Percentiles rank a stretch among this genome's conserved stretches.
These are phyloP conservation scores for Coemansia sp. DNA, from an alignment of 192 early-diverging fungal genomes.

Conservation along the genomic window DNA sequence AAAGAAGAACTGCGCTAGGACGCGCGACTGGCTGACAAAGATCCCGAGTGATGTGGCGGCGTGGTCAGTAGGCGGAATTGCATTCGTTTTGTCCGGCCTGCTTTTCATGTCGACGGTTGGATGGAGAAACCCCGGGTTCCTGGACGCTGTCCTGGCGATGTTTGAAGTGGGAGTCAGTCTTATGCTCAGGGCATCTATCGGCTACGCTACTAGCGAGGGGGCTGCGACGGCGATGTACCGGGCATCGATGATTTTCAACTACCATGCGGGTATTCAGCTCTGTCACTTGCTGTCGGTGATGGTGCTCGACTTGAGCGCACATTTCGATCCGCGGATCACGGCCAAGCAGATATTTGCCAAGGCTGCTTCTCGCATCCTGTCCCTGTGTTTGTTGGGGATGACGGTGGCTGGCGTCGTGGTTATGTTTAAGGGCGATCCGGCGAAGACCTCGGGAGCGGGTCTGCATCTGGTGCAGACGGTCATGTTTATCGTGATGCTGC, in stretches of 20 bases:
- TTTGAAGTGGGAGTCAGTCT: constrained; percentile 21
- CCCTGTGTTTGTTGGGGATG: constrained; percentile 11
- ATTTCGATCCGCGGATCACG: constrained; percentile 12
- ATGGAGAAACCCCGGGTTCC: constrained; percentile 10
- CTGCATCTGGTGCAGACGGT: constrained; percentile 18
- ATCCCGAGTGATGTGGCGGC: constrained; percentile 19
- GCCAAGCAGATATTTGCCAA: neutral
- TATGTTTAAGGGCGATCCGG: constrained; percentile 14
- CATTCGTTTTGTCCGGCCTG: neutral
- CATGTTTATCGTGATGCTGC: constrained; percentile 3
- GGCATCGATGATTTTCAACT: constrained; percentile 29
- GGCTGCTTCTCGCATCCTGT: constrained; percentile 7
- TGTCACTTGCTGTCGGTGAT: constrained; percentile 7
- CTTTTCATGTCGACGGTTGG: constrained; percentile 5
- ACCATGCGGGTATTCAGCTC: constrained; percentile 24
- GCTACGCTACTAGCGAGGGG: neutral
- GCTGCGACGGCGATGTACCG: constrained; percentile 10
- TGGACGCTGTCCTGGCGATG: constrained; percentile 26
- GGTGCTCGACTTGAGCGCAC: constrained; percentile 6
- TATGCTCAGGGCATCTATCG: constrained; percentile 15
- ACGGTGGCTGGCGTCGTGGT: constrained; percentile 7
- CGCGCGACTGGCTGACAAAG: constrained; percentile 24
- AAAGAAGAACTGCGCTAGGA: neutral
- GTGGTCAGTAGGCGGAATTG: constrained; percentile 14
- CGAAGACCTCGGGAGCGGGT: neutral